A percentile compares a stretch with the other conserved stretches of the same genome.
These are phyloP conservation scores for Saccharomyces hybrid DNA, from an alignment of 1,139 yeast species.

Conservation along the genomic window DNA sequence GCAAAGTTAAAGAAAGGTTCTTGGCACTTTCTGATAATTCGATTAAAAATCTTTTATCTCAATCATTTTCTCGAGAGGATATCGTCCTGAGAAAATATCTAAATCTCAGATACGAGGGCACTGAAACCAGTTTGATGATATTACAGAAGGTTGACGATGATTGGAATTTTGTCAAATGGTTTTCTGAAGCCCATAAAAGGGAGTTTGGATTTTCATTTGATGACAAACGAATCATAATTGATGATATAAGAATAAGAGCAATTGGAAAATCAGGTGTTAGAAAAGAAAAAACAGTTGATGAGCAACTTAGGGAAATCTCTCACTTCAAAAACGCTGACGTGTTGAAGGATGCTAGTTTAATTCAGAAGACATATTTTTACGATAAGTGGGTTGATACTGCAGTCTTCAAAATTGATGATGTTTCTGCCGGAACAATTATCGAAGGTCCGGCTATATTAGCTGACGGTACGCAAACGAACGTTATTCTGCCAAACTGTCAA, in stretches of 20 bases:
- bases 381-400: constrained; percentile 47
- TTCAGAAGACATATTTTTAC: constrained; percentile 41
- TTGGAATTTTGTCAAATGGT: constrained; percentile 34
- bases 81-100: too few species aligned
- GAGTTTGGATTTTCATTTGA: constrained; percentile 64
- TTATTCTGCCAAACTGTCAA: constrained; percentile 62
- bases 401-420: constrained; percentile 43
- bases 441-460: constrained; percentile 78
- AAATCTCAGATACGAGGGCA: constrained; percentile 84
- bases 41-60: constrained; percentile 32
- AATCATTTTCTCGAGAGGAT: constrained; percentile 33
- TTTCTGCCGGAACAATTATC: constrained; percentile 47
- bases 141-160: constrained; percentile 30
- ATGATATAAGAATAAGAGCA: constrained; percentile 72
- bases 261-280: constrained; percentile 42
- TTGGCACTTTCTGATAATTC: constrained; percentile 15
- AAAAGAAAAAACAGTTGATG: constrained; percentile 33
- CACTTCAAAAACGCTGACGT: constrained; percentile 15
- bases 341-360: constrained; percentile 27
- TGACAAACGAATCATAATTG: constrained; percentile 60
- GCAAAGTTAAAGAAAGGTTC: constrained; percentile 33
- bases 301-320: constrained; percentile 27
- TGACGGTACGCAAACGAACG: constrained; percentile 81
- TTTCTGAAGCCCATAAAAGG: constrained; percentile 46
- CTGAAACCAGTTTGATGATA: constrained; percentile 79